Evolutionary conservation across 2,329 filamentous ascomycete genomes (phyloP).

Genomic region (Colletotrichum sojae): DNA sequence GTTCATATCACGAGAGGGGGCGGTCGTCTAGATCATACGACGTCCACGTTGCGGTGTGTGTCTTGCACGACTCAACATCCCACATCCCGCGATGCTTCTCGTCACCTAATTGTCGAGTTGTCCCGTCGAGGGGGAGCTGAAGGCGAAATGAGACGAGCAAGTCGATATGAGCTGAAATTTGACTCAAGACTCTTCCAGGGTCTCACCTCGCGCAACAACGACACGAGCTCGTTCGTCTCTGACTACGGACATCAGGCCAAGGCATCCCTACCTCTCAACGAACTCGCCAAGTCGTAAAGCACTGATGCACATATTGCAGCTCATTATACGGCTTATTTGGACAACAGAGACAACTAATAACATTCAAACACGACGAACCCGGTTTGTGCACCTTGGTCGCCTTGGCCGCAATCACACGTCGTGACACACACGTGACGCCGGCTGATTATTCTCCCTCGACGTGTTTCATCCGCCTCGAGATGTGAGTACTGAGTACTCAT

Average conservation of each 20-base stretch:
- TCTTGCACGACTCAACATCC: not conserved
- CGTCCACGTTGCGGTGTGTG: not conserved
- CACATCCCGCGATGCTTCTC: not conserved
- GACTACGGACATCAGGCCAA: too few species aligned
- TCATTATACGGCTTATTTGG: not conserved
- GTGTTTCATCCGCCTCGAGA: not conserved
- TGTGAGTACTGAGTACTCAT: not conserved
- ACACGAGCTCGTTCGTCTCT: too few species aligned
- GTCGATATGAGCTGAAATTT: too few species aligned
- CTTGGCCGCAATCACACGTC: not conserved
- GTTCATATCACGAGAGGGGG: not conserved
- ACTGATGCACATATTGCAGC: not conserved
- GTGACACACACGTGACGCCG: not conserved
- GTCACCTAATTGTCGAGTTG: not conserved
- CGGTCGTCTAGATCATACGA: slow-evolving; percentile 5
- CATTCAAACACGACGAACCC: not conserved
- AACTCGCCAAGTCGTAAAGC: not conserved
- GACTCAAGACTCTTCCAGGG: not conserved
- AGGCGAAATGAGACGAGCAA: too few species aligned
- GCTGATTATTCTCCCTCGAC: not conserved
- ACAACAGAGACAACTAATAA: not conserved
- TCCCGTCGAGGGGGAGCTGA: too few species aligned
- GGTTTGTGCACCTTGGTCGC: not conserved
- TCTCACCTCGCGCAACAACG: too few species aligned
- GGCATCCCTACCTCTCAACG: not conserved